Evolutionary conservation across 352 stramenopile genomes (phyloP), one percentile per base, ranked within the genome.

Genomic region (Phytopythium ostracodes): DNA sequence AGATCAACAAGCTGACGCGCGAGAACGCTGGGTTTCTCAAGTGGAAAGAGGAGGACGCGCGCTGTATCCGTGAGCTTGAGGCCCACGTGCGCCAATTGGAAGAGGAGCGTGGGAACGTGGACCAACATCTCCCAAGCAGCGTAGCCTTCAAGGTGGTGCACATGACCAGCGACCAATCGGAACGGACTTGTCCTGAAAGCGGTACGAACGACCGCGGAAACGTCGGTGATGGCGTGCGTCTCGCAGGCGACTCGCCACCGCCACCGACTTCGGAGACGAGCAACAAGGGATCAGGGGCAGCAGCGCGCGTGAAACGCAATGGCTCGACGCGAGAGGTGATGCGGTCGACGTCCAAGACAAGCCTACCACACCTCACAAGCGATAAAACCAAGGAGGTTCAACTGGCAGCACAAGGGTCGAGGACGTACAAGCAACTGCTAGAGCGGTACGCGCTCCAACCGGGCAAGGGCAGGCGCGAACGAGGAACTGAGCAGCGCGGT

Each of bases 21-120:
- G 82, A 92, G 57, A 90, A 89, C 33, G 66, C 77, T 22, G 77
- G 81, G 0, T 90, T 86, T 43, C 68, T 77, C 27, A 84, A 70
- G 46, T 90, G 72, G 75, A 71, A 75, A 71, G 71, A 87, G 2
- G 79, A 91, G 46, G 79, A 91, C 9, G 40, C 71, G 15, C 75
- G 76, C 44, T 75, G 74, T 40, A 91, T 91, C 31, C 73, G 76
- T 31, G 56, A 63, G 36, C 62, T 91, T 1, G 77, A 85, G n/a
- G 66, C 55, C 29, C 67, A 70, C 9, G 46, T 89, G 22, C 87
- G 77, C 51, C 65, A 76, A 4, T 56, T 88, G 3, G 75, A 85
- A 24, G 52, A 59, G 0, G 25, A 24, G 8, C 15, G 55, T 20
- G 17, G 6, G 24, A 31, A 18, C 35, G n/a, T 11, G 0, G 25